Evolutionary conservation across 768 basidiomycete genomes (phyloP).

Genomic region (Kondoa malvinella): DNA sequence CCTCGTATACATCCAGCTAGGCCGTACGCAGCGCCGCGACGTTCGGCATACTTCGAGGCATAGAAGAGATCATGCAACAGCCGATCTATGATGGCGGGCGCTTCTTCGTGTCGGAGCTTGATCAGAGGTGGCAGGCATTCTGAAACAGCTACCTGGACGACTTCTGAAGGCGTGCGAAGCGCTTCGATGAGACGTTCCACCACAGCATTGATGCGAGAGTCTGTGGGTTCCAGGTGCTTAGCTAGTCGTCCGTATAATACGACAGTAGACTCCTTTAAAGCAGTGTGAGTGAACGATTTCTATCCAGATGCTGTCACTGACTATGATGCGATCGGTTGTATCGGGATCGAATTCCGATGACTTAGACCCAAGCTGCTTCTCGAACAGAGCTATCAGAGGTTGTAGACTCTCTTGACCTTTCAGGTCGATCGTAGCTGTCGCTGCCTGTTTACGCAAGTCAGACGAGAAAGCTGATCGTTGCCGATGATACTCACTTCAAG

Average conservation of each 20-base stretch:
- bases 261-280: constrained; percentile 55
- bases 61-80: constrained; percentile 61
- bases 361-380: constrained; percentile 46
- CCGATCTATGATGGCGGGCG: constrained; percentile 52
- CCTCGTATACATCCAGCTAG: constrained; percentile 83
- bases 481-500: constrained; percentile 34
- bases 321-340: not conserved
- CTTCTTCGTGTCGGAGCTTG: constrained; percentile 45
- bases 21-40: constrained; percentile 96
- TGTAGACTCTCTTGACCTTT: constrained; percentile 59
- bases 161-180: constrained; percentile 80
- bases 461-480: not conserved
- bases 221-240: constrained; percentile 60
- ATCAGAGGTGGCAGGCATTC: constrained; percentile 85
- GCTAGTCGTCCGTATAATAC: constrained; percentile 88
- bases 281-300: not conserved
- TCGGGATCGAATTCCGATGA: constrained; percentile 35
- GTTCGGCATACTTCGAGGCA: constrained; percentile 67
- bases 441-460: constrained; percentile 40
- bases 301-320: not conserved
- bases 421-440: constrained; percentile 58
- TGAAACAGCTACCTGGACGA: constrained; percentile 89
- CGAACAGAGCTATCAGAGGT: constrained; percentile 62
- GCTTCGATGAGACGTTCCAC: constrained; percentile 74
- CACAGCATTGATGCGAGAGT: constrained; percentile 59